These are phyloP conservation scores for Austroboletus novae-zelandiae DNA, from an alignment of 1,284 basidiomycete genomes.

Conservation along the genomic window DNA sequence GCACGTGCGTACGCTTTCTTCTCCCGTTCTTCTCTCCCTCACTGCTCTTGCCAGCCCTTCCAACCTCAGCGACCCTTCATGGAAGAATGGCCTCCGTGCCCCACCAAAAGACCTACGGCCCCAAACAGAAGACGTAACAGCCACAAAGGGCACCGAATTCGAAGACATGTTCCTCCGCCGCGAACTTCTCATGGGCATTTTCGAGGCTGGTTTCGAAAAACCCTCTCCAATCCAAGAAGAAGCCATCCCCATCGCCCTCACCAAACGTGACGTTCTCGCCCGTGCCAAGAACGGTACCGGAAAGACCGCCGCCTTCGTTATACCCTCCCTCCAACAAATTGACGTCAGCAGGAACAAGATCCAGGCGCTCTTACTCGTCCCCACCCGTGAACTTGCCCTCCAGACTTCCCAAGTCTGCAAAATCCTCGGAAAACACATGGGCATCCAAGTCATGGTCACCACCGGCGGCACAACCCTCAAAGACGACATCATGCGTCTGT, in stretches of 20 bases:
- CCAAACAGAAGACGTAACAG: slow-evolving; percentile 93
- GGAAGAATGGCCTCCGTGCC: slow-evolving; percentile 77
- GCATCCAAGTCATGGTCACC: slow-evolving; percentile 97
- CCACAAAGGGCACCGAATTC: slow-evolving; percentile 89
- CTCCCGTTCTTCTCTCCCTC: background rate
- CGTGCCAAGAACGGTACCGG: slow-evolving; percentile 91
- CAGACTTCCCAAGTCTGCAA: slow-evolving; percentile 99
- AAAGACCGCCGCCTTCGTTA: slow-evolving; percentile 98
- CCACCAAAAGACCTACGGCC: slow-evolving; percentile 91
- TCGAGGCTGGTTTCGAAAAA: slow-evolving; percentile 95
- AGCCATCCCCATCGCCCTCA: slow-evolving; percentile 86
- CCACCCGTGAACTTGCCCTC: slow-evolving; percentile 91
- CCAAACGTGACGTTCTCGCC: slow-evolving; percentile 88
- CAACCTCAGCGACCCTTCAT: slow-evolving; percentile 39
- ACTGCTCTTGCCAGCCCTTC: slow-evolving; percentile 16
- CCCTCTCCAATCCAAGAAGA: slow-evolving; percentile 99
- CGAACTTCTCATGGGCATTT: slow-evolving; percentile 89
- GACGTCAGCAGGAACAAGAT: slow-evolving; percentile 88
- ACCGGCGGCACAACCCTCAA: slow-evolving; percentile 98
- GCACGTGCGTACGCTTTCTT: slow-evolving; percentile 32
- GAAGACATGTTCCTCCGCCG: slow-evolving; percentile 82
- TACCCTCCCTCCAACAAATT: slow-evolving; percentile 93
- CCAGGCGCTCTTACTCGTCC: slow-evolving; percentile 91
- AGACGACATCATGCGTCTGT: slow-evolving; percentile 94
- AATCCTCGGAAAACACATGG: slow-evolving; percentile 94